phyloP scores from a whole-genome alignment of 2,329 filamentous ascomycete genomes.

The Penicillium palitans region DNA sequence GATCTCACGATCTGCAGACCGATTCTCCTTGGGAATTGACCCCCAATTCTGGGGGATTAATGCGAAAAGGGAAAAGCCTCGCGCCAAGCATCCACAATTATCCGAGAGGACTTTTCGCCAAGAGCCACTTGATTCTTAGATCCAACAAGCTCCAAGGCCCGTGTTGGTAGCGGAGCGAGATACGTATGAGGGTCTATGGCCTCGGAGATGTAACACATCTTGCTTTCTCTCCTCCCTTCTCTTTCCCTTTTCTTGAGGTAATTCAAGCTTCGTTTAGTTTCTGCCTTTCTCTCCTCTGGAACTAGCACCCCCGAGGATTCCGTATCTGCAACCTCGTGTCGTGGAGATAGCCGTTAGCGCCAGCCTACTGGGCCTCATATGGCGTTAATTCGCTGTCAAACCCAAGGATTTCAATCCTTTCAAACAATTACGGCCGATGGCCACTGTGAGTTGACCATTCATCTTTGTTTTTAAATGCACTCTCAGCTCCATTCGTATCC shows the following conservation, averaged over 20 bases:
- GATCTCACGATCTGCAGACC: not conserved
- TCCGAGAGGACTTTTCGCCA: not conserved
- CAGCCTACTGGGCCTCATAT: not conserved
- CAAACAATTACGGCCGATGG: not conserved
- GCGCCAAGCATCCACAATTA: not conserved
- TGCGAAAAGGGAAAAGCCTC: not conserved
- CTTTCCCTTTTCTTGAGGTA: not conserved
- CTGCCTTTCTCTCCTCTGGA: not conserved
- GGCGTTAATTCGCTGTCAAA: not conserved
- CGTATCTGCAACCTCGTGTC: not conserved
- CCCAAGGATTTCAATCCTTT: not conserved
- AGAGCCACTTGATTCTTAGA: not conserved
- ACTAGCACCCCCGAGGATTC: not conserved
- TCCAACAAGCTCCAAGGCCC: not conserved
- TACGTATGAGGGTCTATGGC: not conserved
- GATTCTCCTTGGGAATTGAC: not conserved
- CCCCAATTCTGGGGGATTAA: not conserved
- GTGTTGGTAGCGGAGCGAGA: not conserved
- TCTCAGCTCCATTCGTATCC: not conserved
- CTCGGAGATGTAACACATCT: not conserved
- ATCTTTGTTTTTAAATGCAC: not conserved
- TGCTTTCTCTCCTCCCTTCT: not conserved
- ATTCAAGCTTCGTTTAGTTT: not conserved
- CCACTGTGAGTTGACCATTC: not conserved
- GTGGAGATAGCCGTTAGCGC: too few relatives aligned